Evolutionary conservation across 23 red algal genomes (phyloP), one percentile per base, ranked within the genome.

Genomic region (Pyropia yezoensis): DNA sequence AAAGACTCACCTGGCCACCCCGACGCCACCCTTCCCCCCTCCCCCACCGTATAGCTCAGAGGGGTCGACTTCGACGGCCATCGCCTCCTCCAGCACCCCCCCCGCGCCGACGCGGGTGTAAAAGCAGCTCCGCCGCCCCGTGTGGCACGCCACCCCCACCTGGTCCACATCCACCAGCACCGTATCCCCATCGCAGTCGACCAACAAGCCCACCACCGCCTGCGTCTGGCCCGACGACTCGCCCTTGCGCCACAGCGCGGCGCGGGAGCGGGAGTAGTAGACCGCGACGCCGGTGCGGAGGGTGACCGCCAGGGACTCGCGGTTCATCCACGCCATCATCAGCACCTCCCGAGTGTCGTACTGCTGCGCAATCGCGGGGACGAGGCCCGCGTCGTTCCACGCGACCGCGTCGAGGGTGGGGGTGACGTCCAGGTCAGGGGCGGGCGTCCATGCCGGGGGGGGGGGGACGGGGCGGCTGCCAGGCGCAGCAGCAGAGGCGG

Each of bases 161-260:
- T 98, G 94, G 25, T 90, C 73, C 17, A 98, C 94, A 20, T 85
- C 76, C 18, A 98, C 59, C 51, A 98, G 52, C 19, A 98, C 59
- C 3, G 94, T 76, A 65, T 98, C 94, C 14, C 73, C 86, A 63
- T 98, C 94, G 68, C 94, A 98, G 27, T 98, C 94, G 11, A 98
- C 57, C 23, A 67, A n/a, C 27, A 98, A 24, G 19, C 87, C 94
- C 32, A 56, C 59, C 22, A 98, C 18, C 49, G 50, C 32, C 65
- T 98, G 94, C 27, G 82, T 71, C 55, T 98, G 94, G 53, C 94
- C 94, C 26, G 94, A 98, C 25, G 85, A 76, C 33, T 98, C 94
- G 1, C 94, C 94, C 56, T 98, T 98, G 8, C 94, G 50, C 94
- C 94, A 98, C 52, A 91, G 73, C 60, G 61, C 58, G 12, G 71